A percentile compares a stretch with the other conserved stretches of the same genome.
Conservation (phyloP, 148 eudicot species). For the Chenopodium formosanum region DNA sequence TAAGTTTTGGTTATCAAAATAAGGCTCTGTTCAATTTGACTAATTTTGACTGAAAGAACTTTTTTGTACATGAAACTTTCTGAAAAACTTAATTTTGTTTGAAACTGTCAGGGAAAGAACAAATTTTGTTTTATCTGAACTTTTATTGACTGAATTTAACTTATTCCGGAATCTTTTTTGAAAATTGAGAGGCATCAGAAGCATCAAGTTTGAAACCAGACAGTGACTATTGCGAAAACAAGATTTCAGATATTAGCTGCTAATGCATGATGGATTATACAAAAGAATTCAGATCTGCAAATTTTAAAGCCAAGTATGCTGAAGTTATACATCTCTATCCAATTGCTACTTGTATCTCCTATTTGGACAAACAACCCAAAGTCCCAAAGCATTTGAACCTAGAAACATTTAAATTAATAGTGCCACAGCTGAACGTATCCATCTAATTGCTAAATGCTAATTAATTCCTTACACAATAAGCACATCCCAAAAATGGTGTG, state of each 20-base stretch:
- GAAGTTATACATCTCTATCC: not conserved
- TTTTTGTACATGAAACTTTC: too few relatives aligned
- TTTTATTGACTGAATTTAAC: too few relatives aligned
- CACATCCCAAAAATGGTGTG: not conserved
- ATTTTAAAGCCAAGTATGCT: not conserved
- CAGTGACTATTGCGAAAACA: not conserved
- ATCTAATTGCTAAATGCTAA: not conserved
- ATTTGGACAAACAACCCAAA: not conserved
- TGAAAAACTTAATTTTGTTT: too few relatives aligned
- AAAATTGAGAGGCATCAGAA: not conserved
- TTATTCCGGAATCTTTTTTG: not conserved
- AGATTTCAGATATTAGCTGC: not conserved
- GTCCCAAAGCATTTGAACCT: not conserved
- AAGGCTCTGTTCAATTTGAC: not conserved
- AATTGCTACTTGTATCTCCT: not conserved
- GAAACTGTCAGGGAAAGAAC: too few relatives aligned
- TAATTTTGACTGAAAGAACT: too few relatives aligned
- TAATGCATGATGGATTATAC: not conserved
- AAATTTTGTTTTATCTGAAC: too few relatives aligned
- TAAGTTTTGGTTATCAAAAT: not conserved
- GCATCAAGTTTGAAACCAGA: not conserved
- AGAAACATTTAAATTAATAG: not conserved
- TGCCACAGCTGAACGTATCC: not conserved
- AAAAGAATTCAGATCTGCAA: not conserved
- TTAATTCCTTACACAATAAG: not conserved